Base-by-base conservation (phyloP, 176 grass and related monocot genomes). In the Neostapfia colusana region DNA sequence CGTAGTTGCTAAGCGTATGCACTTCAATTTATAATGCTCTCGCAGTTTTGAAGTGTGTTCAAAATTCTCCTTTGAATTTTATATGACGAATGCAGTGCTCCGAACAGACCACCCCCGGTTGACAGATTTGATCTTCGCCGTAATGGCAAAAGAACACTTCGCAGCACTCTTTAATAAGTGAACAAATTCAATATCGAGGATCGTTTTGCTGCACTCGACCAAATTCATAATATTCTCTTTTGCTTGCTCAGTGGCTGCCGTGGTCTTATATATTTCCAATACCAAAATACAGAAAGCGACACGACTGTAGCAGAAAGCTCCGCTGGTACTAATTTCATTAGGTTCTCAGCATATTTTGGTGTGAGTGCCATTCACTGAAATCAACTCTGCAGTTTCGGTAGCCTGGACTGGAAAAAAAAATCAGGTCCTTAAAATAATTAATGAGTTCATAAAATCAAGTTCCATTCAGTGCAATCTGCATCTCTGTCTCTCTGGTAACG, bases 31-130 rank as follows among this genome's bases (percentile, higher is more conserved):
- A 24, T 80, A 53, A 63, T 71, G 70, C 70, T 40, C 37, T 58
- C 38, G 1, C 81, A 84, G 71, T 88, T 88, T 88, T 88, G 76
- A 60, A 80, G 54, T 65, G 48, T 71, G 49, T 84, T 55, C 10
- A 28, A 59, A 68, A 53, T 51, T 59, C 20, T 15, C 36, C 61
- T 20, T 65, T 15, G 38, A 43, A 26, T 27, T 17, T 57, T 46
- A 31, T 68, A 4, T 39, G 9, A 3, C 36, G 61, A 37, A 66
- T 38, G 37, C 5, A 56, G 2, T 46, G 41, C 55, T 63, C 18
- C 28, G 23, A 75, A 45, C 5, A 9, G 8, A 42, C 31, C 31
- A 31, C 7, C 37, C 2, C 59, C 7, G 28, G 40, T 14, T 26
- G 65, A 36, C 2, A 24, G 18, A n/a, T 53, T 8, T 7, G 8